Percentiles rank a stretch among this genome's conserved stretches.
Conservation (phyloP, 257 asterid species). For the Forsythia viridissima region DNA sequence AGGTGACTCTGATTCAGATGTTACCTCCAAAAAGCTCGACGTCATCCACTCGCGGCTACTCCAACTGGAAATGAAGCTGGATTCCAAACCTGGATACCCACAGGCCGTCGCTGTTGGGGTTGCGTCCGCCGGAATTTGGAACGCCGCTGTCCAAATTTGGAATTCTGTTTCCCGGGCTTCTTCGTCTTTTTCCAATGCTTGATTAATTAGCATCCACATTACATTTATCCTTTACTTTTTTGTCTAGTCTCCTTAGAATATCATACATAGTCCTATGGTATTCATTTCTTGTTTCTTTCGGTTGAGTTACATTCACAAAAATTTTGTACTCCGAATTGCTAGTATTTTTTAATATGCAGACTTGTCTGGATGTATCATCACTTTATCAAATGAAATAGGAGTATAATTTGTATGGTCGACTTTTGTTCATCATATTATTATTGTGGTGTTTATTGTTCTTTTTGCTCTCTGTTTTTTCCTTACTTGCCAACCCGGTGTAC, state of each 20-base stretch:
- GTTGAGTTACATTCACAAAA: not conserved
- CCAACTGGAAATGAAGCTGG: slow-evolving; percentile 68
- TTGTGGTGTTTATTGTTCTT: not conserved
- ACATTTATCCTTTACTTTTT: not conserved
- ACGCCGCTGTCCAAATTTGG: slow-evolving; percentile 59
- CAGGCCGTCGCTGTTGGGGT: slow-evolving; percentile 70
- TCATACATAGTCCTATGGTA: not conserved
- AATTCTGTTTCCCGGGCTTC: slow-evolving; percentile 52
- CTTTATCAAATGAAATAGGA: not conserved
- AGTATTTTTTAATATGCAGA: not conserved
- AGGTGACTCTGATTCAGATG: slow-evolving; percentile 17
- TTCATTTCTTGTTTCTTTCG: not conserved
- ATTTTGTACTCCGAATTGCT: not conserved
- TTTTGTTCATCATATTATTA: not conserved
- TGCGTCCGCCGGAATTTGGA: slow-evolving; percentile 64
- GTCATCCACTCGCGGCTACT: slow-evolving; percentile 62
- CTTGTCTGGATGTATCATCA: not conserved
- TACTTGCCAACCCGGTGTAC: too few species aligned
- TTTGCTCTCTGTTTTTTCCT: not conserved
- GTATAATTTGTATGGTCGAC: not conserved
- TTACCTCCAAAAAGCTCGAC: slow-evolving; percentile 64
- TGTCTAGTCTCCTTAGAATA: not conserved
- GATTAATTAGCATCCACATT: not conserved
- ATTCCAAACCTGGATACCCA: slow-evolving; percentile 77
- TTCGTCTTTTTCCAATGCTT: slow-evolving; percentile 24